Base-by-base conservation (phyloP, 1,284 basidiomycete genomes). In the Vanrija sp. region DNA sequence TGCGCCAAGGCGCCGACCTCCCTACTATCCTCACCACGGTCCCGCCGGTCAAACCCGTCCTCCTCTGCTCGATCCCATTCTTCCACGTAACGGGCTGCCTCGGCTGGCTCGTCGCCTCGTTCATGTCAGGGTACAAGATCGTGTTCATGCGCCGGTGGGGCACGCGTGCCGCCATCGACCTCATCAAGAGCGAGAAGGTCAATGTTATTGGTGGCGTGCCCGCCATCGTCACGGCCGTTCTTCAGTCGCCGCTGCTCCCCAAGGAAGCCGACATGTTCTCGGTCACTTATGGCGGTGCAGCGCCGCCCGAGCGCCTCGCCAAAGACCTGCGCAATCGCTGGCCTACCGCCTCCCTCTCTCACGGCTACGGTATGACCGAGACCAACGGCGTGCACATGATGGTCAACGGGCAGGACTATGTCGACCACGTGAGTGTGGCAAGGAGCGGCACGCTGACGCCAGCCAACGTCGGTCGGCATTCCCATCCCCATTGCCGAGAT, bases 71-170 rank as follows among this genome's bases (percentile, higher is more conserved):
- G 6, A 65, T 74, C 41, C 72, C 70, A 4, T 60, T 72, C 2
- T 74, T 74, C 60, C 72, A 74, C 66, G 70, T 71, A 4, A 74
- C 72, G 0, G 72, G 72, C n/a, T 68, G 67, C 52, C 59, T 72
- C 1, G 63, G 65, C 6, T 68, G 68, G 60, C 59, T 74, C 20
- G 58, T 72, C 54, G 49, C 62, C 2, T 62, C 68, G 1, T 58
- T 72, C 45, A 58, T 58, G 36, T 62, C 55, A 14, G 72, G 72
- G 10, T 62, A 56, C 22, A 71, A 68, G 57, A 57, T 71, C 37
- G 68, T 72, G 16, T 55, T 69, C 45, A 63, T 67, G 61, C 54
- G 61, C 25, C 49, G 60, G 42, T 73, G 72, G 72, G 55, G 62
- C 16, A 61, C 65, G 27, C 45, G 48, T 4, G 65, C 63, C 10